Percentiles rank a stretch among this genome's conserved stretches.
phyloP scores from a whole-genome alignment of 441 rosid species.

The Adansonia madagascariensis region DNA sequence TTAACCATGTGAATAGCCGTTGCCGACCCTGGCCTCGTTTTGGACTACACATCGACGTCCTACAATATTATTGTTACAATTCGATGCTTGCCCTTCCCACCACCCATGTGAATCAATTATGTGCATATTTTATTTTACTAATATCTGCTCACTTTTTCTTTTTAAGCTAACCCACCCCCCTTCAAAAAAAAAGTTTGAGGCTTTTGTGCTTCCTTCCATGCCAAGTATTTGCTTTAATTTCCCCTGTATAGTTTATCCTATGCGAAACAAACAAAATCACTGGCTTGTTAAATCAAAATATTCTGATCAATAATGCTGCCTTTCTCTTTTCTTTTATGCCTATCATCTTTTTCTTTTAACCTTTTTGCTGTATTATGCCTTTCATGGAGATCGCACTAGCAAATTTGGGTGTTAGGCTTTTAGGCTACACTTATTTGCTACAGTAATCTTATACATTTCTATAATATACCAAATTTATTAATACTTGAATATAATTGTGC shows the following conservation, averaged over 20 bases:
- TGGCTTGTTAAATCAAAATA: background rate
- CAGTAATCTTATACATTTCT: too few species aligned
- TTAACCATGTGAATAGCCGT: constrained; percentile 22
- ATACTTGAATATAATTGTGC: too few species aligned
- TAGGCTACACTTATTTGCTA: too few species aligned
- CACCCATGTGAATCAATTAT: too few species aligned
- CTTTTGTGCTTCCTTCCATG: constrained; percentile 28
- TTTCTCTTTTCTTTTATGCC: background rate
- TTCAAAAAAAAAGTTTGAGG: background rate
- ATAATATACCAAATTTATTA: too few species aligned
- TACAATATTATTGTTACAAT: too few species aligned
- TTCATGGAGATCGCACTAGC: background rate
- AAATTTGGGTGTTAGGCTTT: background rate
- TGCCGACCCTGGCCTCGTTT: constrained; percentile 7
- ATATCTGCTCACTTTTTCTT: background rate
- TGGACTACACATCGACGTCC: background rate
- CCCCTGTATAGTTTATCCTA: background rate
- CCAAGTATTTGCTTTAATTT: constrained; percentile 23
- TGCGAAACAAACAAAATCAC: background rate
- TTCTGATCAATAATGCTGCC: too few species aligned
- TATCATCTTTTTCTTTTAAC: background rate
- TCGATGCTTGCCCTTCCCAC: too few species aligned
- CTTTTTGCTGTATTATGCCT: background rate
- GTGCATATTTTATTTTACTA: background rate
- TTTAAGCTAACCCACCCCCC: background rate